A percentile compares a stretch with the other conserved stretches of the same genome.
Conservation (phyloP, 768 basidiomycete genomes). For the Boletus reticulatus region DNA sequence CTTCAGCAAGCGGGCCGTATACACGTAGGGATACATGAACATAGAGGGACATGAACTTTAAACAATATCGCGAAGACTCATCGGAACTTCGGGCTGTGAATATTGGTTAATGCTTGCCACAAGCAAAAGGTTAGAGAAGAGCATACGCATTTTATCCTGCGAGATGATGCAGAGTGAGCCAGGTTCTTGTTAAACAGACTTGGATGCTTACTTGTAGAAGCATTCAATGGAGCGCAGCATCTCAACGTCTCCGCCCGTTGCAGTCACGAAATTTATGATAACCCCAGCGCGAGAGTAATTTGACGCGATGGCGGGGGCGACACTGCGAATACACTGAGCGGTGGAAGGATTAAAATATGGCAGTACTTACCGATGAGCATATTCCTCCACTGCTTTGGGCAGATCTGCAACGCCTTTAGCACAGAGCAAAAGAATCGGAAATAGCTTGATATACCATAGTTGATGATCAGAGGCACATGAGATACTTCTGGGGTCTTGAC, state of each 20-base stretch:
- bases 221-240: constrained; percentile 98
- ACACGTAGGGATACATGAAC: constrained; percentile 83
- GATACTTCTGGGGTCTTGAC: constrained; percentile 88
- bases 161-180: constrained; percentile 13
- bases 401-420: constrained; percentile 52
- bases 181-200: not conserved
- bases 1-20: constrained; percentile 42
- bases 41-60: constrained; percentile 49
- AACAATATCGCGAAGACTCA: constrained; percentile 87
- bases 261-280: constrained; percentile 95
- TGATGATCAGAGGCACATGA: constrained; percentile 91
- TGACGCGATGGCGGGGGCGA: constrained; percentile 84
- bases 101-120: constrained; percentile 20
- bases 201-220: constrained; percentile 80
- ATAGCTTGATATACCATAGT: constrained; percentile 64
- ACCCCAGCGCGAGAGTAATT: constrained; percentile 85
- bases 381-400: constrained; percentile 95
- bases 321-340: constrained; percentile 41
- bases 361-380: constrained; percentile 79
- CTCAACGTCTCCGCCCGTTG: constrained; percentile 96
- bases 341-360: not conserved
- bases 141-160: constrained; percentile 87
- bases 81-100: constrained; percentile 82
- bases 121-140: not conserved
- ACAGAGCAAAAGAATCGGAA: not conserved